Evolutionary conservation across 148 eudicot species (phyloP), one percentile per base, ranked within the genome.

Genomic region (Rhododendron vialii): DNA sequence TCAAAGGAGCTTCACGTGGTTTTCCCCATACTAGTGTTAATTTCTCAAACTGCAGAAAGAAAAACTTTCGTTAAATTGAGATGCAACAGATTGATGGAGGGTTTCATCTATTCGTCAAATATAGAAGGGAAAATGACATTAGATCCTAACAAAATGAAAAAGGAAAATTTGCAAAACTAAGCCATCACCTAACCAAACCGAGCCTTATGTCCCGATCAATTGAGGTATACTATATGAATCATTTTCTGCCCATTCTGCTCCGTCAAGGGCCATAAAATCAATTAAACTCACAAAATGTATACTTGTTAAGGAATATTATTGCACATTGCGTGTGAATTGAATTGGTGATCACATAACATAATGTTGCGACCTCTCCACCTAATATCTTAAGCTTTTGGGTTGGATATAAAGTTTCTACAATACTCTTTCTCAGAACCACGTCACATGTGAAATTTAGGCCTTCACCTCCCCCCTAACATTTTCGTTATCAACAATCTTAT

Each of bases 11-110:
- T 85, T 93, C 96, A 15, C 98, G 98, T 85, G 98, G 98, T 86
- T 95, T 93, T 81, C 98, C 98, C 99, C 96, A 97, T 81, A 93
- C 96, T 43, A 93, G 93, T 69, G 94, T 86, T 84, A 91, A 85
- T 87, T 93, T 95, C 78, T 97, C 95, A 76, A 93, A 85, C 98
- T 95, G 98, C 82, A 86, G 88, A 84, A 61, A n/a, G 71, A 77
- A 86, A 74, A 85, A 53, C 5, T 26, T 14, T n/a, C 35, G 22
- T 84, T 69, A 84, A 59, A 53, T 83, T 48, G 47, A 63, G 61
- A 78, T 65, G 71, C 85, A 83, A 69, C 57, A 69, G 22, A 26
- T 41, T 26, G 78, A 73, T 20, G 84, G 48, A 30, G 22, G 59
- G 14, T 83, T 48, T 69, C 11, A 69, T n/a, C 41, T 43, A 45